Evolutionary conservation across 441 rosid genomes (phyloP).

Genomic region (Gossypium davidsonii): DNA sequence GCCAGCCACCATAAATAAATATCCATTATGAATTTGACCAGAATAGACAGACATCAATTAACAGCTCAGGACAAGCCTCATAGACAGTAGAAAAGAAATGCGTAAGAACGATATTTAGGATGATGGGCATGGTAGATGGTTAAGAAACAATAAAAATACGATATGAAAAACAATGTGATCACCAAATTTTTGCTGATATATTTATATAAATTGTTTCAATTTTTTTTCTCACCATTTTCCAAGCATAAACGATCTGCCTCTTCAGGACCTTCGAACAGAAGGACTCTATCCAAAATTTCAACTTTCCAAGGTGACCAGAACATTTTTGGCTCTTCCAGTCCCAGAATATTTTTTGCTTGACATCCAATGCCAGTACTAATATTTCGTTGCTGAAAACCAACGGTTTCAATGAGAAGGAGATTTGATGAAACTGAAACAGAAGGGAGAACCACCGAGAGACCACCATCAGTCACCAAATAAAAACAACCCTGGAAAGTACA

Average conservation of each 20-base stretch:
- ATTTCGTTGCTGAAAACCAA: conserved; percentile 49
- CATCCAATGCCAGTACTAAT: conserved; percentile 21
- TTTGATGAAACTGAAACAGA: conserved; percentile 54
- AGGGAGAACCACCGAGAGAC: conserved; percentile 90
- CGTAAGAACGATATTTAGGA: background rate
- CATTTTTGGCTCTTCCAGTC: conserved; percentile 30
- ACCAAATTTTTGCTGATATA: conserved; percentile 7
- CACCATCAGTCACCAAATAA: conserved; percentile 74
- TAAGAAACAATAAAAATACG: conserved; percentile 6
- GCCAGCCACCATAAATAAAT: background rate
- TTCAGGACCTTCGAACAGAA: conserved; percentile 81
- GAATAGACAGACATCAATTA: background rate
- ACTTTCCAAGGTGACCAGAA: conserved; percentile 62
- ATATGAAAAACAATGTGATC: conserved; percentile 5
- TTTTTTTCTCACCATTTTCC: conserved; percentile 70
- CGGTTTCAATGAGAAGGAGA: conserved; percentile 47
- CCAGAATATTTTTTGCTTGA: conserved; percentile 24
- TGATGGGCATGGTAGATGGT: background rate
- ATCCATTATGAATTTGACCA: background rate
- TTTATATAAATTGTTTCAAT: conserved; percentile 11
- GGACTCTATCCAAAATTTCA: conserved; percentile 82
- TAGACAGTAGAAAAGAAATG: background rate
- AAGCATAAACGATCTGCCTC: conserved; percentile 74
- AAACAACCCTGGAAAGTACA: conserved; percentile 81
- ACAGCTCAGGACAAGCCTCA: background rate